These are phyloP conservation scores for Tricholomella constricta DNA, from an alignment of 768 basidiomycete genomes.

Conservation along the genomic window DNA sequence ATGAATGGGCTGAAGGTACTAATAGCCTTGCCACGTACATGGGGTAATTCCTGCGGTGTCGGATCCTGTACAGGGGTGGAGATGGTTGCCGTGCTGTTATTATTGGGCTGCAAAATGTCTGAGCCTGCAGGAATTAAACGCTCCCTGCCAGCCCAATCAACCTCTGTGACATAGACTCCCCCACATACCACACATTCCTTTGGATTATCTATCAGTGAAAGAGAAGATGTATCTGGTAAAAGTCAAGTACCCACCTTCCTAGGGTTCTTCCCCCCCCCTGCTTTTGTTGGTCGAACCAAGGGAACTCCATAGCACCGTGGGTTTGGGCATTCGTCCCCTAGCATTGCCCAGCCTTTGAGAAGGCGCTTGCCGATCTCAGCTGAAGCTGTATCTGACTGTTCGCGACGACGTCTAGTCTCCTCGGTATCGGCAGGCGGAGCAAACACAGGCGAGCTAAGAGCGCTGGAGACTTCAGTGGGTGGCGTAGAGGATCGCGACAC, in stretches of 20 bases:
- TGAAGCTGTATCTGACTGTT: constrained; percentile 81
- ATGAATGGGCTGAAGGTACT: background rate
- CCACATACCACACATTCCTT: constrained; percentile 83
- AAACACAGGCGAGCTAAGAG: constrained; percentile 63
- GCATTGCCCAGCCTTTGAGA: constrained; percentile 85
- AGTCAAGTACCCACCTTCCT: constrained; percentile 52
- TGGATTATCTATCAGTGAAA: constrained; percentile 3
- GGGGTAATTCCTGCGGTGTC: background rate
- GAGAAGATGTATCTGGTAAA: background rate
- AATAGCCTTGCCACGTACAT: constrained; percentile 6
- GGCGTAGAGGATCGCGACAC: constrained; percentile 72
- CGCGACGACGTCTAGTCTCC: constrained; percentile 65
- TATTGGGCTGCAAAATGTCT: background rate
- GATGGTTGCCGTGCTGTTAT: background rate
- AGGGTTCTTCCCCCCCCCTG: constrained; percentile 59
- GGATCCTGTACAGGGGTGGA: background rate
- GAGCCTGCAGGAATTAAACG: constrained; percentile 35
- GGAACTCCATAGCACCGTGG: constrained; percentile 74
- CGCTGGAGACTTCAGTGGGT: constrained; percentile 71
- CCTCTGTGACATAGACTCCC: constrained; percentile 55
- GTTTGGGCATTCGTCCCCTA: constrained; percentile 84
- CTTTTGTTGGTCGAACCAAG: constrained; percentile 76
- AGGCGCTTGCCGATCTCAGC: constrained; percentile 77
- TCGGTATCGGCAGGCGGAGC: constrained; percentile 66
- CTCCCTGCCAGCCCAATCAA: constrained; percentile 52